A percentile compares a stretch with the other conserved stretches of the same genome.
Evolutionary conservation across 2,329 filamentous ascomycete genomes (phyloP).

Genomic region (Fusarium sp.): DNA sequence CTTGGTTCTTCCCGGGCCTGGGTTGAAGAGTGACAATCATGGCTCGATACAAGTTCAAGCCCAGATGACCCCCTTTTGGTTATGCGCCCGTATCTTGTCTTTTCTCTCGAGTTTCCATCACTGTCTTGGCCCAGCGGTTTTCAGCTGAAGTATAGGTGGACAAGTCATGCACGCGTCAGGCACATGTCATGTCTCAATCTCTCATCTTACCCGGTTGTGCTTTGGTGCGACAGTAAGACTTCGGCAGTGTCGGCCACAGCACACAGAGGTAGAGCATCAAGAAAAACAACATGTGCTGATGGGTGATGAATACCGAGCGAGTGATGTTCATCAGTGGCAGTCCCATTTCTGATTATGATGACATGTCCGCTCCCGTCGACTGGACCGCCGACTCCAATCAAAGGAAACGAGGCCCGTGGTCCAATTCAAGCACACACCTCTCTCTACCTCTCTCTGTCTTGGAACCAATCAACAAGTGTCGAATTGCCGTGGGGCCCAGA

Average conservation of each 20-base stretch:
- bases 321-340: background rate
- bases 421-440: slow-evolving; percentile 5
- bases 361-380: slow-evolving; percentile 24
- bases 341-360: slow-evolving; percentile 39
- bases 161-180: background rate
- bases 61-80: slow-evolving; percentile 1
- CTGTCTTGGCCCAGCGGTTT: background rate
- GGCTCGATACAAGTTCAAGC: slow-evolving; percentile 26
- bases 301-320: slow-evolving; percentile 25
- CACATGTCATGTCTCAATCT: slow-evolving; percentile 5
- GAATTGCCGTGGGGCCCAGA: slow-evolving; percentile 1
- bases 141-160: background rate
- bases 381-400: slow-evolving; percentile 30
- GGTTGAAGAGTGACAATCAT: slow-evolving; percentile 34
- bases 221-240: background rate
- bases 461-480: slow-evolving; percentile 21
- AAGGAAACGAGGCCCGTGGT: slow-evolving; percentile 16
- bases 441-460: background rate
- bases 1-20: slow-evolving; percentile 3
- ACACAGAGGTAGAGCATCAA: background rate
- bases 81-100: slow-evolving; percentile 3
- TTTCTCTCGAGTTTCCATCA: background rate
- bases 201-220: slow-evolving; percentile 3
- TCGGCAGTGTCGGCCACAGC: slow-evolving; percentile 7
- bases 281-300: slow-evolving; percentile 36